phyloP scores from a whole-genome alignment of 1,139 yeast genomes.

The Blastobotrys capitulatus region DNA sequence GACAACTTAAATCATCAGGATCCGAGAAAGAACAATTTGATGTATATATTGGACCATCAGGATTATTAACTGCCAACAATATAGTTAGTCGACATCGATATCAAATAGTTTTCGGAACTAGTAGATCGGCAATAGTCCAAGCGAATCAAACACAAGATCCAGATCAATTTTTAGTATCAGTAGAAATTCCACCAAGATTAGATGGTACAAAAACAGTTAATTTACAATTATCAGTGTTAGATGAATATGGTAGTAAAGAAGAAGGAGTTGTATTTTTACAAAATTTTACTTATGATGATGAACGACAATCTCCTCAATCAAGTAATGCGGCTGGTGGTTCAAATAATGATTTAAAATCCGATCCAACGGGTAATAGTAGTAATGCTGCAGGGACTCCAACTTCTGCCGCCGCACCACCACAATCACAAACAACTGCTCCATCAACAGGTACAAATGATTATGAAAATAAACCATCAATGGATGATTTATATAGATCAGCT shows the following conservation, averaged over 20 bases:
- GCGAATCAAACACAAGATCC: constrained; percentile 9
- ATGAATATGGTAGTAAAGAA: constrained; percentile 5
- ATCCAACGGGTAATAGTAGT: background rate
- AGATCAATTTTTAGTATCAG: constrained; percentile 14
- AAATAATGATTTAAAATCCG: constrained; percentile 4
- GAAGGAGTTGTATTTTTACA: background rate
- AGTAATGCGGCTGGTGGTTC: constrained; percentile 5
- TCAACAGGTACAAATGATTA: background rate
- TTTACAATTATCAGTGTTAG: constrained; percentile 4
- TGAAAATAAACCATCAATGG: constrained; percentile 2
- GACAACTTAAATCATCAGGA: constrained; percentile 6
- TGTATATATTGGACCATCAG: constrained; percentile 6
- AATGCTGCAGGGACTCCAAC: background rate
- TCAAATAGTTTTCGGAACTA: constrained; percentile 7
- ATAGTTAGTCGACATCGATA: constrained; percentile 2
- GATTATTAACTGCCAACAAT: constrained; percentile 1
- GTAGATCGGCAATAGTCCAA: constrained; percentile 4
- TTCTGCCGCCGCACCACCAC: background rate
- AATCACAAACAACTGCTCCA: no score
- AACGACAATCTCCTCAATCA: background rate
- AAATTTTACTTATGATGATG: background rate
- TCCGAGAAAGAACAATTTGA: constrained; percentile 4
- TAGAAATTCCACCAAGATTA: constrained; percentile 18
- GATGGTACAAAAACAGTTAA: constrained; percentile 9
- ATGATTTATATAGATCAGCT: background rate